Evolutionary conservation across 257 asterid species (phyloP).

Genomic region (Capsicum pubescens): DNA sequence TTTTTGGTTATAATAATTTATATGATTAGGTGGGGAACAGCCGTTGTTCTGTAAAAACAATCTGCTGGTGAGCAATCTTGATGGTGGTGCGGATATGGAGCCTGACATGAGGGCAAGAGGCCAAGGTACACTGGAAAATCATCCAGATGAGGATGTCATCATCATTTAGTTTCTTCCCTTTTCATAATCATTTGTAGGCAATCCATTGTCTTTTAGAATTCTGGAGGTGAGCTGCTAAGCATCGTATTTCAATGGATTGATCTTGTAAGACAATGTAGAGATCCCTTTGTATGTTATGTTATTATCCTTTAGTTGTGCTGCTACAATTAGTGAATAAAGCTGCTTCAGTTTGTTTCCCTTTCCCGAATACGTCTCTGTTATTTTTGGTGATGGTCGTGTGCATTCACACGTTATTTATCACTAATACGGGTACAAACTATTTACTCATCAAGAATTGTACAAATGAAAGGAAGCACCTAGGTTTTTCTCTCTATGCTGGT

Average conservation of each 20-base stretch:
- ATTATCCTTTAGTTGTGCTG: background rate
- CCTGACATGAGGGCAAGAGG: conserved; percentile 45
- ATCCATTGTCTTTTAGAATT: background rate
- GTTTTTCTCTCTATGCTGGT: background rate
- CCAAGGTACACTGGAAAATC: conserved; percentile 35
- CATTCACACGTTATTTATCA: background rate
- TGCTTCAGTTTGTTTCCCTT: background rate
- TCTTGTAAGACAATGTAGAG: conserved; percentile 27
- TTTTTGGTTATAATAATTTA: conserved; percentile 9
- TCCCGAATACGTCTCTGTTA: background rate
- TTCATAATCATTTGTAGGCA: conserved; percentile 15
- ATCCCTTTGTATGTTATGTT: background rate
- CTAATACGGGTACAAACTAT: background rate
- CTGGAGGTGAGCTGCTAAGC: background rate
- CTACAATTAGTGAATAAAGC: background rate
- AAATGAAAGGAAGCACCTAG: background rate
- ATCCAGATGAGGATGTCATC: conserved; percentile 43
- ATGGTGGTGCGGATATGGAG: conserved; percentile 39
- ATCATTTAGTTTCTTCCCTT: conserved; percentile 32
- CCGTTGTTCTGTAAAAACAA: conserved; percentile 32
- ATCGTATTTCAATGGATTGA: conserved; percentile 9
- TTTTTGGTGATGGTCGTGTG: background rate
- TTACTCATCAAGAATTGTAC: background rate
- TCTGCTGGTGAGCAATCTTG: conserved; percentile 18
- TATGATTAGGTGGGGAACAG: conserved; percentile 52